phyloP scores from a whole-genome alignment of 192 early-diverging fungal species.

The Entomortierella lignicola region DNA sequence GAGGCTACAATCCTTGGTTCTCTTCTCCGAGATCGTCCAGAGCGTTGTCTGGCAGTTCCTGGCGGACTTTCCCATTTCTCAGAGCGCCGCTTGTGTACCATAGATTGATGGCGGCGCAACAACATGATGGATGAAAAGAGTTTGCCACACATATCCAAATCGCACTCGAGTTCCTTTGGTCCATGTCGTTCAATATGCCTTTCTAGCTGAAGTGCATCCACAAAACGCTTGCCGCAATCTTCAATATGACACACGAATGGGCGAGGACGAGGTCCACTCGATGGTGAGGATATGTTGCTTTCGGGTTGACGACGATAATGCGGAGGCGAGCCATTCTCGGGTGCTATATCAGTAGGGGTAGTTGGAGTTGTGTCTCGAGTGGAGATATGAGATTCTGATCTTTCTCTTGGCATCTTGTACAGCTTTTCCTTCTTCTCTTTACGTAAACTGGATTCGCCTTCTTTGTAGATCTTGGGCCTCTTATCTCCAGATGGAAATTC shows the following conservation, averaged over 20 bases:
- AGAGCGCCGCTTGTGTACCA: conserved; percentile 51
- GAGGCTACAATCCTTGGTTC: conserved; percentile 50
- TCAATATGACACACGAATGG: conserved; percentile 50
- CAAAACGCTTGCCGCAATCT: conserved; percentile 52
- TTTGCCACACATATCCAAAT: conserved; percentile 49
- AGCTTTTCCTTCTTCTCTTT: conserved; percentile 18
- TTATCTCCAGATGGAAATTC: conserved; percentile 18
- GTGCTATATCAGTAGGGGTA: conserved; percentile 15
- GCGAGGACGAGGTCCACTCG: conserved; percentile 24
- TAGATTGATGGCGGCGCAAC: conserved; percentile 48
- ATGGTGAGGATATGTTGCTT: conserved; percentile 22
- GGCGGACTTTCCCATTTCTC: conserved; percentile 54
- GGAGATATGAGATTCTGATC: conserved; percentile 32
- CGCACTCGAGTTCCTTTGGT: conserved; percentile 51
- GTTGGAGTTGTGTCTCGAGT: conserved; percentile 45
- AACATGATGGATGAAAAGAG: conserved; percentile 49
- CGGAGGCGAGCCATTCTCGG: conserved; percentile 9
- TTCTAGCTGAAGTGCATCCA: conserved; percentile 48
- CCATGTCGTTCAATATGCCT: conserved; percentile 47
- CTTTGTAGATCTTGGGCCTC: conserved; percentile 14
- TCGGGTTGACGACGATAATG: conserved; percentile 9
- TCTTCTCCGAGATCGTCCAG: conserved; percentile 47
- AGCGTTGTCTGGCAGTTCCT: conserved; percentile 32
- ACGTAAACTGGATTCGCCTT: neutral
- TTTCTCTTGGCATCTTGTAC: conserved; percentile 20